A percentile compares a stretch with the other conserved stretches of the same genome.
Conservation (phyloP, 2,329 filamentous ascomycete species). For the Knufia fluminis region DNA sequence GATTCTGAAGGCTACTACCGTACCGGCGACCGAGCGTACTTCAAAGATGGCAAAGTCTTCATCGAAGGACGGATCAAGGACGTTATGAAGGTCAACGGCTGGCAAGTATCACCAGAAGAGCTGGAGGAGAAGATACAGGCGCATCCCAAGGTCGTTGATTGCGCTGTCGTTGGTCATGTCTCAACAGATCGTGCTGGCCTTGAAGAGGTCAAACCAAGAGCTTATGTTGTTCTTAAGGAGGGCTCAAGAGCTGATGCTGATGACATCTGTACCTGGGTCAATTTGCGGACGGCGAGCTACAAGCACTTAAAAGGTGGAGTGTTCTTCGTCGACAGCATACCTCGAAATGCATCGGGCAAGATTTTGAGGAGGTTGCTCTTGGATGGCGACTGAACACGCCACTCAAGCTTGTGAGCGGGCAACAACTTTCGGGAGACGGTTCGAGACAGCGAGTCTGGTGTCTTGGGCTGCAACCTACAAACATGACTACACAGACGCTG, state of each 20-base stretch:
- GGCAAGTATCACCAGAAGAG: constrained; percentile 42
- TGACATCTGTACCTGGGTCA: constrained; percentile 26
- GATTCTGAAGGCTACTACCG: constrained; percentile 35
- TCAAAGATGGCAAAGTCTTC: constrained; percentile 30
- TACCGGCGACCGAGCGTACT: constrained; percentile 35
- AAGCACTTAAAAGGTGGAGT: constrained; percentile 41
- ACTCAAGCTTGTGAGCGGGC: too few relatives aligned
- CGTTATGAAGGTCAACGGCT: constrained; percentile 38
- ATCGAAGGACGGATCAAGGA: constrained; percentile 37
- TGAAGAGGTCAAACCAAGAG: constrained; percentile 32
- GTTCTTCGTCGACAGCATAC: constrained; percentile 40
- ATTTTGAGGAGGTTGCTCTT: constrained; percentile 30
- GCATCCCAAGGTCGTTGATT: constrained; percentile 37
- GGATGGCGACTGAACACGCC: not conserved
- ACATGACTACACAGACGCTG: too few relatives aligned
- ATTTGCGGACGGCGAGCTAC: constrained; percentile 35
- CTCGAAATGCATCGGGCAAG: constrained; percentile 43
- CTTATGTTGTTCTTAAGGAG: constrained; percentile 35
- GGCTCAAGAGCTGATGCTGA: constrained; percentile 12
- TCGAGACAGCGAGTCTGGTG: too few relatives aligned
- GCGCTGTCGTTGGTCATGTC: constrained; percentile 36
- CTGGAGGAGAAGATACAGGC: constrained; percentile 34
- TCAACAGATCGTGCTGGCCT: constrained; percentile 25
- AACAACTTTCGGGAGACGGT: too few relatives aligned
- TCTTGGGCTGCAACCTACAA: too few relatives aligned